Evolutionary conservation across 2,329 filamentous ascomycete genomes (phyloP).

Genomic region (Alternaria hordeiaustralica): DNA sequence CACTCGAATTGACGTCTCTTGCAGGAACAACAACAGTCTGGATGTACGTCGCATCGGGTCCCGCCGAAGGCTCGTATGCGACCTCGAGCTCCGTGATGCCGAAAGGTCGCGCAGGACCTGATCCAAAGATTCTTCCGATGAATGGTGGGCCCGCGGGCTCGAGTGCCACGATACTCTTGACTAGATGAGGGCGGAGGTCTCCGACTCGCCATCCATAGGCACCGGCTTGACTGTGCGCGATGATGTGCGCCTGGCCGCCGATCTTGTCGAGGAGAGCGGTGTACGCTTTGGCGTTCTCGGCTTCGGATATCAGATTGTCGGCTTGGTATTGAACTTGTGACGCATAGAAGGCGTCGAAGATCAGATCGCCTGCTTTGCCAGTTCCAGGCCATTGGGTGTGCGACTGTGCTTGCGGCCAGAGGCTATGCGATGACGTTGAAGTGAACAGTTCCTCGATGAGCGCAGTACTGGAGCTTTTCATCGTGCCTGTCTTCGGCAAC

Average conservation of each 20-base stretch:
- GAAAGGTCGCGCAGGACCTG: constrained; percentile 33
- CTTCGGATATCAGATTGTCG: constrained; percentile 37
- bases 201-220: constrained; percentile 57
- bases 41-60: constrained; percentile 26
- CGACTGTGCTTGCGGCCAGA: constrained; percentile 52
- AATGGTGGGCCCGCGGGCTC: constrained; percentile 63
- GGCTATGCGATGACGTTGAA: constrained; percentile 42
- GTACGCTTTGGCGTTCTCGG: constrained; percentile 49
- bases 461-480: constrained; percentile 12
- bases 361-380: constrained; percentile 51
- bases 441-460: constrained; percentile 41
- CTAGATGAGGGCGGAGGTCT: constrained; percentile 57
- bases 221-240: constrained; percentile 61
- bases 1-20: constrained; percentile 32
- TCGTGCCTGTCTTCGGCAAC: constrained; percentile 41
- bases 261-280: constrained; percentile 53
- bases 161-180: constrained; percentile 58
- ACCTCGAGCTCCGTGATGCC: constrained; percentile 46
- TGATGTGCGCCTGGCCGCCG: constrained; percentile 52
- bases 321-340: constrained; percentile 51
- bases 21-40: constrained; percentile 28
- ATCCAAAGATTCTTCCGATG: background rate
- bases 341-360: constrained; percentile 59
- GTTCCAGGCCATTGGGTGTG: constrained; percentile 55
- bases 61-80: constrained; percentile 42